A percentile compares a stretch with the other conserved stretches of the same genome.
Evolutionary conservation across 768 basidiomycete species (phyloP).

Genomic region (Pulveroboletus sp.): DNA sequence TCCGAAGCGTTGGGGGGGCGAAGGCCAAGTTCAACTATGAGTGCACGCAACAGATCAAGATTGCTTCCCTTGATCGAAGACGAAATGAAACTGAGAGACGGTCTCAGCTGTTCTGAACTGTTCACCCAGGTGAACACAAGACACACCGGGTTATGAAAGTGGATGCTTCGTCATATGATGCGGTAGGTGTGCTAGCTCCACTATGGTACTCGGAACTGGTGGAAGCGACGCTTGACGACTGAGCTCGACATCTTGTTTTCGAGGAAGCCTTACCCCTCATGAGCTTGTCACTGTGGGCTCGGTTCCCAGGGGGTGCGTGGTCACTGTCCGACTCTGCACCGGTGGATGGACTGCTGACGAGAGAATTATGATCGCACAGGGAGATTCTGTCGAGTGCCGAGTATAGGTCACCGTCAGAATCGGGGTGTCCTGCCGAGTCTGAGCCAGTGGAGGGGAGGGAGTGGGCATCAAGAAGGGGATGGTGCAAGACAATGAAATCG

Average conservation of each 20-base stretch:
- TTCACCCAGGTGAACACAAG: background rate
- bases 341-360: background rate
- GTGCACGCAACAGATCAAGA: conserved; percentile 61
- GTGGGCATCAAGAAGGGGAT: conserved; percentile 13
- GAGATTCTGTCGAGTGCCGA: conserved; percentile 18
- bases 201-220: conserved; percentile 7
- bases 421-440: background rate
- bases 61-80: conserved; percentile 10
- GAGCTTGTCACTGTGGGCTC: background rate
- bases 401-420: conserved; percentile 13
- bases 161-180: conserved; percentile 24
- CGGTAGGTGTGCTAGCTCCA: conserved; percentile 9
- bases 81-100: conserved; percentile 21
- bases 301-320: background rate
- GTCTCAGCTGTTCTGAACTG: background rate
- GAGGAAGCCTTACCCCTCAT: background rate
- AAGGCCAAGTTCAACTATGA: conserved; percentile 75
- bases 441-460: conserved; percentile 13
- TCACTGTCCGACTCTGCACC: conserved; percentile 9
- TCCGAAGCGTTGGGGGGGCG: conserved; percentile 36
- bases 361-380: conserved; percentile 4
- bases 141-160: conserved; percentile 27
- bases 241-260: conserved; percentile 1
- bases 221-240: conserved; percentile 1
- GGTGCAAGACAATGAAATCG: conserved; percentile 25